Evolutionary conservation across 768 basidiomycete genomes (phyloP).

Genomic region (Tephrocybe sp.): DNA sequence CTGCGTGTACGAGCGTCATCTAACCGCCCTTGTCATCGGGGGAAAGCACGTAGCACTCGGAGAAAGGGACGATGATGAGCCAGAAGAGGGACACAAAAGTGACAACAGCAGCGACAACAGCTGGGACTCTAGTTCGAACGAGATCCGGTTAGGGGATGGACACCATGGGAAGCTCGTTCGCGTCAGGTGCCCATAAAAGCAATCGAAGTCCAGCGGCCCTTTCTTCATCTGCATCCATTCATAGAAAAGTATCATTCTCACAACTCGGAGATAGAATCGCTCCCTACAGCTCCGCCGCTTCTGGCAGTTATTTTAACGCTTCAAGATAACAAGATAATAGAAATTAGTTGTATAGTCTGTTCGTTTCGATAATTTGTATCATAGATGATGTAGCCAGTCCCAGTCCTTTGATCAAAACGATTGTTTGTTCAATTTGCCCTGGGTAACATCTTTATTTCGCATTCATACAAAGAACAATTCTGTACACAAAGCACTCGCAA

Average conservation of each 20-base stretch:
- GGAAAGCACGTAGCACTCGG: background rate
- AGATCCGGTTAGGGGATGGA: constrained; percentile 57
- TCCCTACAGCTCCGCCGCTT: too few relatives aligned
- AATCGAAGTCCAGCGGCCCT: background rate
- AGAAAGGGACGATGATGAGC: constrained; percentile 18
- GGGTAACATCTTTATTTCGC: too few relatives aligned
- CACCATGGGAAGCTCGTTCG: constrained; percentile 48
- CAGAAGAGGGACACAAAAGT: constrained; percentile 10
- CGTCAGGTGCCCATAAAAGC: constrained; percentile 42
- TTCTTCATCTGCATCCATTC: background rate
- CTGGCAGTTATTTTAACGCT: too few relatives aligned
- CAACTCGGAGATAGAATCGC: too few relatives aligned
- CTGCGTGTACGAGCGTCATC: constrained; percentile 65
- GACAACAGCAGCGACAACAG: constrained; percentile 19
- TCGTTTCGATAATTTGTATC: too few relatives aligned
- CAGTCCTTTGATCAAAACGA: too few relatives aligned
- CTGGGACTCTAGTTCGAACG: constrained; percentile 9
- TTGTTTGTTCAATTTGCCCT: too few relatives aligned
- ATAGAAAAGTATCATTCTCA: background rate
- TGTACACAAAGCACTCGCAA: background rate
- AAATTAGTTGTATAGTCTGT: too few relatives aligned
- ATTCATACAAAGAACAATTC: background rate
- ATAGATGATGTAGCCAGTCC: too few relatives aligned
- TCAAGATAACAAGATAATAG: too few relatives aligned
- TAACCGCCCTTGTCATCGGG: constrained; percentile 69